Evolutionary conservation across 129 eudicot genomes (phyloP).

Genomic region (Artemisia argyi): DNA sequence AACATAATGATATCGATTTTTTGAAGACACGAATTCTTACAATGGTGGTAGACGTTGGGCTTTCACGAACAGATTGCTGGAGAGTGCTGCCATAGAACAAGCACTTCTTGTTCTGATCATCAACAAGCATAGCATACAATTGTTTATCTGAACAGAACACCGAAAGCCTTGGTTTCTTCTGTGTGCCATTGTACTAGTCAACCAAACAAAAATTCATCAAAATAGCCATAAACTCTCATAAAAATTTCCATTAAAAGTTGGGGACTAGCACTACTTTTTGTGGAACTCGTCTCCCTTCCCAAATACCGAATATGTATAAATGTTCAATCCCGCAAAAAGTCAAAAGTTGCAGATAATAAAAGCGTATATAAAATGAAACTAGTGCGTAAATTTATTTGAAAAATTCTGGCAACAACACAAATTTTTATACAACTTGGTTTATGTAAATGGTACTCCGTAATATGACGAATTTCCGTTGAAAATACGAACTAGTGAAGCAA

Average conservation of each 20-base stretch:
- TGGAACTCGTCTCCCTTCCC: too few relatives aligned
- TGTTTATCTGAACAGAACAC: slow-evolving; percentile 91
- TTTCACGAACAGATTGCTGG: slow-evolving; percentile 63
- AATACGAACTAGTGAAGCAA: not conserved
- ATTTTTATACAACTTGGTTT: not conserved
- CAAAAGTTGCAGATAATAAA: too few relatives aligned
- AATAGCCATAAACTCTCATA: too few relatives aligned
- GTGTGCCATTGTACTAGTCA: slow-evolving; percentile 80
- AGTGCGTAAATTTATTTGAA: too few relatives aligned
- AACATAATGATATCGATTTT: not conserved
- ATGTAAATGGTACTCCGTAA: too few relatives aligned
- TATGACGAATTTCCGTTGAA: not conserved
- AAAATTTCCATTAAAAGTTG: too few relatives aligned
- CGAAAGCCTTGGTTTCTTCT: slow-evolving; percentile 88
- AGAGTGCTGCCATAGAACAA: slow-evolving; percentile 82
- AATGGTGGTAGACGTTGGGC: slow-evolving; percentile 55
- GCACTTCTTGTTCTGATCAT: slow-evolving; percentile 85
- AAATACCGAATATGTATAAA: too few relatives aligned
- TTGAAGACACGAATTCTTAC: slow-evolving; percentile 42
- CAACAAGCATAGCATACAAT: slow-evolving; percentile 84
- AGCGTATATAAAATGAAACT: too few relatives aligned
- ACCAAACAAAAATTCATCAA: slow-evolving; percentile 7
- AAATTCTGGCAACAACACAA: not conserved
- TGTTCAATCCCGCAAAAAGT: too few relatives aligned
- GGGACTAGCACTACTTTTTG: too few relatives aligned